Evolutionary conservation across 495 filamentous ascomycete species (phyloP).

Genomic region (Tuber magnatum): DNA sequence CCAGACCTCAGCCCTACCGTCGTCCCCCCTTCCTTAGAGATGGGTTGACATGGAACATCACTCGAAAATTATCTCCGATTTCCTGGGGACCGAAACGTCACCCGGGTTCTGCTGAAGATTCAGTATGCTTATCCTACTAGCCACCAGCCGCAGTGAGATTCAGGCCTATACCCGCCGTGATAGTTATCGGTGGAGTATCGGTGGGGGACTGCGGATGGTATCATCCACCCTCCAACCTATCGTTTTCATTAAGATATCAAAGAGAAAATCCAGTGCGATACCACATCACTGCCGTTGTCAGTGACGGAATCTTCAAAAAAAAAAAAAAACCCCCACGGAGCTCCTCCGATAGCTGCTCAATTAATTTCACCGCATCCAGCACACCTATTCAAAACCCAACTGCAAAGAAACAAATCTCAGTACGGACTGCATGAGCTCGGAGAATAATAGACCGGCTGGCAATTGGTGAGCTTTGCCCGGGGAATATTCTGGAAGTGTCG

Average conservation of each 20-base stretch:
- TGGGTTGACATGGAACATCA: not conserved
- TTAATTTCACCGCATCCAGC: not conserved
- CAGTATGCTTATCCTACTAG: not conserved
- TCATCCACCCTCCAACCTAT: not conserved
- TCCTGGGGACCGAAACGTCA: not conserved
- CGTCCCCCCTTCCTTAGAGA: not conserved
- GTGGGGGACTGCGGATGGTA: not conserved
- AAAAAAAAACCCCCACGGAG: not conserved
- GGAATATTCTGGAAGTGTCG: not conserved
- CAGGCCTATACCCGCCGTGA: not conserved
- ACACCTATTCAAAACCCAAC: not conserved
- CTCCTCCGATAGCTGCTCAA: not conserved
- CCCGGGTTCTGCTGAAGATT: not conserved
- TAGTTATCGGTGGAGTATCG: not conserved
- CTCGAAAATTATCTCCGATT: not conserved
- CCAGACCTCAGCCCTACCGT: not conserved
- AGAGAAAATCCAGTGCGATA: not conserved
- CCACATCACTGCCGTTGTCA: not conserved
- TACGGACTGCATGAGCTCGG: not conserved
- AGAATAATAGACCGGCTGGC: not conserved
- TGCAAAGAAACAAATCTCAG: not conserved
- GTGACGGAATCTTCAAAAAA: not conserved
- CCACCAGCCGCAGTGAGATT: not conserved
- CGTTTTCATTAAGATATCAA: not conserved
- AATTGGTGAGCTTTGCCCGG: not conserved